Base-by-base conservation (phyloP, 805 yeast species). In the Metschnikowia lochheadii region DNA sequence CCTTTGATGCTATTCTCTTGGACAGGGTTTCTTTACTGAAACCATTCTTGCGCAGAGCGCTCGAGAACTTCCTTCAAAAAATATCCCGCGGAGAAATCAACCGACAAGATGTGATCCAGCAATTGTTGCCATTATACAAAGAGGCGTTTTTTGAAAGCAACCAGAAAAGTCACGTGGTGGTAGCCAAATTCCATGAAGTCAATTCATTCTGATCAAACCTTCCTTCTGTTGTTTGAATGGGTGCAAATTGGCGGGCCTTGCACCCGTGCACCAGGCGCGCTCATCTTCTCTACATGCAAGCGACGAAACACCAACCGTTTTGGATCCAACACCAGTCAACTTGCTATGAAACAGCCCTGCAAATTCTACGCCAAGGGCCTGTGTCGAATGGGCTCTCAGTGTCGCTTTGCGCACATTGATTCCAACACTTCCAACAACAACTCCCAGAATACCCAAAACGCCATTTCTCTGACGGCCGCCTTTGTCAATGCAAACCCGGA, bases 11-110 rank as follows among this genome's bases (percentile, higher is more conserved):
- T 40, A 80, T 94, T 50, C 89, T 87, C 3, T 76, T 89, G 31
- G 90, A 89, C 59, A 70, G 76, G 51, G 66, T 79, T 38, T 84
- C 92, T 1, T 73, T 94, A 53, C 85, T 97, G 0, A 92, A 94
- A 60, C 99, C 99, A 3, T 87, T 87, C 58, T 68, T 94, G 52
- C 73, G 99, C 49, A 83, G 85, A 48, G 82, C 80, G 40, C 72
- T 94, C 64, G 99, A 94, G 62, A 69, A 64, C 14, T 79, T 81
- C 44, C 72, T 94, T 60, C 79, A 73, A 49, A 75, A 76, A 36
- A 87, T 94, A 3, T 86, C 91, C 48, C 76, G 77, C 0, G 97
- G 97, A 0, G 56, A 60, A 4, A 68, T 73, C 33, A 63, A 79
- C 1, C 82, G 79, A 57, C 70, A 70, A 2, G 75, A 72, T 11